Base-by-base conservation (phyloP, 805 yeast genomes). In the Candida verbasci region DNA sequence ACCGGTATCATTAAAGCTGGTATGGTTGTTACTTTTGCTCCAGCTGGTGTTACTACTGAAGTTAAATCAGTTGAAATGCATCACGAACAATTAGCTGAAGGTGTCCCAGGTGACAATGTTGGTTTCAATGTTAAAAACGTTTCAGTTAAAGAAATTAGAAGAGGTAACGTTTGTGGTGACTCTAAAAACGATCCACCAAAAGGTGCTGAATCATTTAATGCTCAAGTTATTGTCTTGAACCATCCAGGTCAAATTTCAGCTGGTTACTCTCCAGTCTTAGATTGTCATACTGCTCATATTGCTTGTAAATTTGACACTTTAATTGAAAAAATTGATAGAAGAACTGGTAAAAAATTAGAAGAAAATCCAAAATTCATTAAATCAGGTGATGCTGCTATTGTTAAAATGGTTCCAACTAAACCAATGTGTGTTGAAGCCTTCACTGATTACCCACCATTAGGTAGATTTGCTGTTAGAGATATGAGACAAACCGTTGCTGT, bases 401-500 rank as follows among this genome's bases (percentile, higher is more conserved):
- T 61, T 55, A 60, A 56, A 59, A 61, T 61, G 67, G 59, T 60
- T 38, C 67, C 67, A 56, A 49, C 67, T 51, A 61, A 61, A 59
- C 68, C 68, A 52, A 60, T 62, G 68, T 60, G 61, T 59, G 68
- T 62, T 56, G 68, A 62, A 57, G 58, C 68, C 39, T 62, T 60
- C 65, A 57, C 65, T 45, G 68, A 62, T 53, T 62, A 58, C 66
- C 68, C 68, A 56, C 68, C 69, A 51, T 62, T 61, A 54, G 69
- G 68, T 56, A 58, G 68, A 58, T 63, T 62, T 60, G 70, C 70
- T 70, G 96, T 88, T 80, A 89, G 97, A 85, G 97, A 88, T 77
- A 88, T 88, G 97, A 86, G 97, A 84, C 96, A 88, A 78, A 89
- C 97, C 61, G 97, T 89, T 62, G 97, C 97, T 69, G 97, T 89